These are phyloP conservation scores for Sporothrix protearum DNA, from an alignment of 2,329 filamentous ascomycete species.

Conservation along the genomic window DNA sequence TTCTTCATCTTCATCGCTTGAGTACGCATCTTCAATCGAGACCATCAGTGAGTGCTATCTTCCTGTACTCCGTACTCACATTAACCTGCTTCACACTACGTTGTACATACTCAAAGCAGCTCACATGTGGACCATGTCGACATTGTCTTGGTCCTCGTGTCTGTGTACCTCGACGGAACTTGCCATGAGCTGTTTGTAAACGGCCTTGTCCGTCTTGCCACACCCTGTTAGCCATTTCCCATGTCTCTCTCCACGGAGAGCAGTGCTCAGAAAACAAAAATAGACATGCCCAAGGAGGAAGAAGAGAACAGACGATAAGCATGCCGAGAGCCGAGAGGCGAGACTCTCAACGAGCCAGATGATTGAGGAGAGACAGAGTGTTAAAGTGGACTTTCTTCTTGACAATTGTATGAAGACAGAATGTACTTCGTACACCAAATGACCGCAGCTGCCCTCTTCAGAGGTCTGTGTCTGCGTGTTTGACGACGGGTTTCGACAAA, in stretches of 20 bases:
- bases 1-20: not conserved
- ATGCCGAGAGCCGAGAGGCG: not conserved
- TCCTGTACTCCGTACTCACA: not conserved
- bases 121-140: not conserved
- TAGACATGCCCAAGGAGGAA: not conserved
- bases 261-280: not conserved
- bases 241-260: not conserved
- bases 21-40: not conserved
- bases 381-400: not conserved
- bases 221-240: not conserved
- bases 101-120: not conserved
- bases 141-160: not conserved
- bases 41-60: not conserved
- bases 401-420: not conserved
- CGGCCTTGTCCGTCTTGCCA: not conserved
- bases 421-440: no score
- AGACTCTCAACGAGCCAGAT: not conserved
- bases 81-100: not conserved
- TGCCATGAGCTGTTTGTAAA: not conserved
- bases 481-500: constrained; percentile 40
- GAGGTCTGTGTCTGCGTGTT: constrained; percentile 40
- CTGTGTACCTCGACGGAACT: not conserved
- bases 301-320: not conserved
- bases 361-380: not conserved
- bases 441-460: no score